Evolutionary conservation across 2,329 filamentous ascomycete species (phyloP), one percentile per base, ranked within the genome.

Genomic region (Trichoderma hamatum): DNA sequence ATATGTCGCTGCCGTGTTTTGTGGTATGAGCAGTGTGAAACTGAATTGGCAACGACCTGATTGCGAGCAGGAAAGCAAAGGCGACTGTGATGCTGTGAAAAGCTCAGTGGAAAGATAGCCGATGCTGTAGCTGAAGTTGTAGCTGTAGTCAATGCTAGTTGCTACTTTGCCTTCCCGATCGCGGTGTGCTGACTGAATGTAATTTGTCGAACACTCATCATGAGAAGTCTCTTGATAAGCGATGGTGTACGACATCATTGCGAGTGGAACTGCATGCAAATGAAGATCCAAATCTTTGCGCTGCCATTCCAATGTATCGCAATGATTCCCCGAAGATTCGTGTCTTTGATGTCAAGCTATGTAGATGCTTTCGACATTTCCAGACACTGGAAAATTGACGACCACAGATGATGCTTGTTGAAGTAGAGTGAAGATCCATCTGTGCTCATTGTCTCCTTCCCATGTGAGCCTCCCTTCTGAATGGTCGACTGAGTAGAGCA

Each of bases 141-240:
- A 14, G 19, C 24, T 64, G 34, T 55, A 43, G 24, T 4, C 52
- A n/a, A 14, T 21, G 16, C 21, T 65, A n/a, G 19, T 28, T 55
- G 36, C 51, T 16, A 51, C 49, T 55, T 30, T 32, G 62, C 51
- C 32, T 36, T 43, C 62, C 63, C 63, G 51, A 49, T 56, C 52
- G 63, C 36, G 21, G 9, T 66, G 63, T 66, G 63, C 63, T 49
- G 63, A 66, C 51, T 59, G 54, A 36, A 54, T 67, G 39, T 67
- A 9, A 43, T 34, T 28, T 51, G 55, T 34, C 55, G 43, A 51
- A 43, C n/a, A 32, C 65, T 52, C 36, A 32, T 52, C 55, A 30
- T 67, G 43, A 60, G 24, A 24, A 46, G 13, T 36, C 14, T 24
- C n/a, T 62, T 5, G 26, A 58, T 39, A 39, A 36, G 51, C 24